Evolutionary conservation across 176 grass and related monocot species (phyloP).

Genomic region (Sorghum bicolor): DNA sequence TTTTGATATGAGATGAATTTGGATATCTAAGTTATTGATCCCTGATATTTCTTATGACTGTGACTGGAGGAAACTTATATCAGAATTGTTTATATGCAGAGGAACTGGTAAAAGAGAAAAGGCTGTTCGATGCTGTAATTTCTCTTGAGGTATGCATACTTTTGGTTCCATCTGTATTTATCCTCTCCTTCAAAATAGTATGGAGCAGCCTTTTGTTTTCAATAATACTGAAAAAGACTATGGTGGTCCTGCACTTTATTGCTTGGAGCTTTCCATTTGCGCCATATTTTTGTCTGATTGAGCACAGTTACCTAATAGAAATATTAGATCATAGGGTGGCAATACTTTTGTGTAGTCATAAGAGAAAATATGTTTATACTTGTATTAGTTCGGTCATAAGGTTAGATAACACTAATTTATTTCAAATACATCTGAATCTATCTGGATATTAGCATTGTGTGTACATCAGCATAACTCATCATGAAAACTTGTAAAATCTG

Average conservation of each 20-base stretch:
- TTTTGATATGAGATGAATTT: neutral
- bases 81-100: constrained; percentile 48
- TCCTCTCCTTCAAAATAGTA: neutral
- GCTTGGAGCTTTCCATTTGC: neutral
- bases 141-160: constrained; percentile 70
- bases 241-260: neutral
- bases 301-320: neutral
- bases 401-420: neutral
- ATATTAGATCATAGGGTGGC: neutral
- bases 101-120: constrained; percentile 79
- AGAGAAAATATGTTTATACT: neutral
- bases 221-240: neutral
- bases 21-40: neutral
- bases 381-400: neutral
- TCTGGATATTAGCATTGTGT: neutral
- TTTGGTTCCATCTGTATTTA: neutral
- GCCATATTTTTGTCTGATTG: neutral
- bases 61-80: constrained; percentile 32
- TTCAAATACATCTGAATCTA: neutral
- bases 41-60: constrained; percentile 21
- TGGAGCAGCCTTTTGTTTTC: neutral
- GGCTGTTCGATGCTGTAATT: constrained; percentile 92
- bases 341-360: neutral
- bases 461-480: neutral
- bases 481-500: neutral